Evolutionary conservation across 2,329 filamentous ascomycete species (phyloP).

Genomic region (Fusarium zealandicum): DNA sequence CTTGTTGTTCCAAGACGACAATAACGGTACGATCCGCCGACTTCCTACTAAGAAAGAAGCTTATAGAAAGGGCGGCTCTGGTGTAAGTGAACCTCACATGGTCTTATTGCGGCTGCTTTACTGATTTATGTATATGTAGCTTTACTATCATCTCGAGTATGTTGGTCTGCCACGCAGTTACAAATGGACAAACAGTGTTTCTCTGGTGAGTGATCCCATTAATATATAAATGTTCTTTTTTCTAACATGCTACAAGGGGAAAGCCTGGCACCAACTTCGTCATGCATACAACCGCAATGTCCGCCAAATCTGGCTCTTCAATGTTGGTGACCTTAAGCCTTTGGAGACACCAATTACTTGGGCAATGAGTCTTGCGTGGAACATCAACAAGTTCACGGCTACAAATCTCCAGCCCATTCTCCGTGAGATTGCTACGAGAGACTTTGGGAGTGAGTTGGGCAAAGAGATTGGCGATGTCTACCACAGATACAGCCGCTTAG

Average conservation of each 20-base stretch:
- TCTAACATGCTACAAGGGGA: conserved; percentile 39
- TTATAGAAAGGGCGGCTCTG: conserved; percentile 61
- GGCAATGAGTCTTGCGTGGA: conserved; percentile 64
- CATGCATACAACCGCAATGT: conserved; percentile 58
- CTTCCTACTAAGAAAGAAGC: conserved; percentile 62
- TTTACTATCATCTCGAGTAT: conserved; percentile 66
- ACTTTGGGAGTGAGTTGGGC: conserved; percentile 55
- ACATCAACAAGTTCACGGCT: conserved; percentile 56
- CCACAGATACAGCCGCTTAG: conserved; percentile 55
- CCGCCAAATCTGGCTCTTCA: conserved; percentile 67
- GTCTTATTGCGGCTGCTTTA: conserved; percentile 13
- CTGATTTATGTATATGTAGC: conserved; percentile 34
- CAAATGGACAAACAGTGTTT: conserved; percentile 69
- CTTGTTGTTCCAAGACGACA: conserved; percentile 69
- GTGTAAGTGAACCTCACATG: conserved; percentile 47
- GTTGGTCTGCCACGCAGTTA: conserved; percentile 67
- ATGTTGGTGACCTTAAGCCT: conserved; percentile 68
- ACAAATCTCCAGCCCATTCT: conserved; percentile 52
- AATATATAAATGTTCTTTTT: no score
- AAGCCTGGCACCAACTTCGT: conserved; percentile 59
- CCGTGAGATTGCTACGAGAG: conserved; percentile 54
- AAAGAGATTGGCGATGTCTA: conserved; percentile 56
- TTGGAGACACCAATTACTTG: conserved; percentile 63
- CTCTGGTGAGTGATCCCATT: conserved; percentile 49
- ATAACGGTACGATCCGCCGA: conserved; percentile 65